Evolutionary conservation across 2,329 filamentous ascomycete species (phyloP).

Genomic region (Xylariales sp.): DNA sequence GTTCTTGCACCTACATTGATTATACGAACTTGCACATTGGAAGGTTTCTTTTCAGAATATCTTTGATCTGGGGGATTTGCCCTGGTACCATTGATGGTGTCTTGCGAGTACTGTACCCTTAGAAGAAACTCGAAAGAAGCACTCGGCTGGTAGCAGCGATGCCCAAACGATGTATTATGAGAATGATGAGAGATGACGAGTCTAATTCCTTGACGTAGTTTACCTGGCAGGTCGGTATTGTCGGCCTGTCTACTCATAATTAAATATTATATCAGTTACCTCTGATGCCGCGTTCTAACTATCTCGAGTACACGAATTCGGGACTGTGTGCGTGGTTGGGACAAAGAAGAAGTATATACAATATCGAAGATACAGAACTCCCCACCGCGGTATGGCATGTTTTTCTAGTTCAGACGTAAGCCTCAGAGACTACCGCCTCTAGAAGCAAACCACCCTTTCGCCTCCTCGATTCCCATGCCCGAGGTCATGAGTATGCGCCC

Average conservation of each 20-base stretch:
- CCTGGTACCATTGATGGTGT: neutral
- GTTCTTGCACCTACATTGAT: constrained; percentile 32
- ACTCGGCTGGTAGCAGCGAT: constrained; percentile 23
- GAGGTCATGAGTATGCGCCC: constrained; percentile 35
- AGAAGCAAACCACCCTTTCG: constrained; percentile 35
- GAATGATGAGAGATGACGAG: constrained; percentile 23
- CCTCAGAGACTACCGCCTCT: constrained; percentile 32
- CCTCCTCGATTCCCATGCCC: constrained; percentile 36
- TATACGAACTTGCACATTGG: constrained; percentile 16
- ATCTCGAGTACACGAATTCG: neutral
- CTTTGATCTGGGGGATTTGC: neutral
- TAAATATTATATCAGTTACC: neutral
- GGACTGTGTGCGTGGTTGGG: neutral
- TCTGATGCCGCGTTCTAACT: neutral
- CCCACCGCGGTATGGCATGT: no score
- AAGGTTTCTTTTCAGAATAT: neutral
- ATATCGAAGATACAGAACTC: neutral
- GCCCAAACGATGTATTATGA: constrained; percentile 26
- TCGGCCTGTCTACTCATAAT: neutral
- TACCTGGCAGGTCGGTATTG: neutral
- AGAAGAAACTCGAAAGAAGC: constrained; percentile 13
- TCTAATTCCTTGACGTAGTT: neutral
- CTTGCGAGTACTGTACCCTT: constrained; percentile 1
- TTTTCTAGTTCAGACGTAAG: neutral
- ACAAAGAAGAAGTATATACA: constrained; percentile 3